These are phyloP conservation scores for Verticillium nubilum DNA, from an alignment of 2,329 filamentous ascomycete species.

Conservation along the genomic window DNA sequence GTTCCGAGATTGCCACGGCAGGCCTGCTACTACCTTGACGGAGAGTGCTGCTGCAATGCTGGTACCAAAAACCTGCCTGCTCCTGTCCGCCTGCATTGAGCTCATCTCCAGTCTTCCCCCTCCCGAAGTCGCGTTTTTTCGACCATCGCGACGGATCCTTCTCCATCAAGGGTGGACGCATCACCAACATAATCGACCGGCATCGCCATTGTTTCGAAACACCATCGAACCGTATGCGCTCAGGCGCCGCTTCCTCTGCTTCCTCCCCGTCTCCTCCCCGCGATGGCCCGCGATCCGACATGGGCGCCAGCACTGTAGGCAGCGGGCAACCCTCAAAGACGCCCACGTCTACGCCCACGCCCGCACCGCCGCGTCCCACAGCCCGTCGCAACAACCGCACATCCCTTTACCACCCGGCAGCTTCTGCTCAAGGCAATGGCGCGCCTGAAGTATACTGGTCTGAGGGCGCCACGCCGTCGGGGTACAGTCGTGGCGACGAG, in stretches of 20 bases:
- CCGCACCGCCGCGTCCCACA: neutral
- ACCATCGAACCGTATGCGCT: neutral
- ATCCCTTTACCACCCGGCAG: constrained; percentile 2
- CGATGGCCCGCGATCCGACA: neutral
- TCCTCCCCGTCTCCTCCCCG: neutral
- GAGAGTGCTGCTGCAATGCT: neutral
- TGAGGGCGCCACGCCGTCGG: constrained; percentile 1
- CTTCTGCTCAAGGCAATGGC: neutral
- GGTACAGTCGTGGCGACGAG: constrained; percentile 7
- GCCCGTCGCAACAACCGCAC: neutral
- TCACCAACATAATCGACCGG: neutral
- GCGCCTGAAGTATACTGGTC: constrained; percentile 1
- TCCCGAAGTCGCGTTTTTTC: neutral
- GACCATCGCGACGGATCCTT: neutral
- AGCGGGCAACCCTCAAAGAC: neutral
- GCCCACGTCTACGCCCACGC: neutral
- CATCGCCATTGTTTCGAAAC: neutral
- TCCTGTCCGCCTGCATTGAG: neutral
- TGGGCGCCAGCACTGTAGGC: neutral
- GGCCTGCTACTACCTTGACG: neutral
- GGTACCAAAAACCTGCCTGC: neutral
- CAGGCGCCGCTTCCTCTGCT: neutral
- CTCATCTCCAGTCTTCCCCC: neutral
- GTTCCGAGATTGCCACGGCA: neutral
- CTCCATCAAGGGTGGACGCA: neutral